Conservation (phyloP, 331 rosid genomes). For the Arachis monticola region DNA sequence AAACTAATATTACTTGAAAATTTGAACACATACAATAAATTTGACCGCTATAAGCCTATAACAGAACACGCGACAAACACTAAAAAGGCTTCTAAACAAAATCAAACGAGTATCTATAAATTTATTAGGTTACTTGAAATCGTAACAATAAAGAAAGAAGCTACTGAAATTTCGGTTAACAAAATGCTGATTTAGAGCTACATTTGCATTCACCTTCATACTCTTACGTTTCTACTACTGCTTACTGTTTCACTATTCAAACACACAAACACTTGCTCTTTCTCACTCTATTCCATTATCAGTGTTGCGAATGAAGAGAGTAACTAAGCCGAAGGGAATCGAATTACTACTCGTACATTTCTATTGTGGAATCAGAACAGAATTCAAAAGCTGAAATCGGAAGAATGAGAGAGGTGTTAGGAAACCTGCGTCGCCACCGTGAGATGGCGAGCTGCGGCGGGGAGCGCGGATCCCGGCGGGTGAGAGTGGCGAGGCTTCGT, state of each 20-base stretch:
- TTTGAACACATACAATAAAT: background rate
- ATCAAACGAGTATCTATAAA: background rate
- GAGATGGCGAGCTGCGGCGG: slow-evolving; percentile 41
- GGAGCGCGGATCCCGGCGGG: slow-evolving; percentile 44
- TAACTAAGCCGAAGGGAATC: background rate
- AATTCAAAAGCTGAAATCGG: background rate
- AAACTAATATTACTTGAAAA: background rate
- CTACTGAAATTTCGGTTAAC: background rate
- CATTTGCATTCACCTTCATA: background rate
- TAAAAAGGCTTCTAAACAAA: background rate
- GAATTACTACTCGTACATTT: background rate
- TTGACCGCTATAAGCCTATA: background rate
- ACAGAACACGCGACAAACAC: no score
- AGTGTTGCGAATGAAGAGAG: background rate
- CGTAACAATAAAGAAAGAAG: background rate
- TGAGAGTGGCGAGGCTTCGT: slow-evolving; percentile 39
- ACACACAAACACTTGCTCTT: background rate
- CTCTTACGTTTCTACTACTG: background rate
- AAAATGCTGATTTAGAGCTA: background rate
- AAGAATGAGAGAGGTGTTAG: background rate
- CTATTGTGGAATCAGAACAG: background rate
- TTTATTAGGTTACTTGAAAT: background rate
- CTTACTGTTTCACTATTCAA: background rate
- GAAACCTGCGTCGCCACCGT: background rate
- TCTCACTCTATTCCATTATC: background rate